phyloP scores from a whole-genome alignment of 75 land plant genomes.

The Cunninghamia lanceolata region DNA sequence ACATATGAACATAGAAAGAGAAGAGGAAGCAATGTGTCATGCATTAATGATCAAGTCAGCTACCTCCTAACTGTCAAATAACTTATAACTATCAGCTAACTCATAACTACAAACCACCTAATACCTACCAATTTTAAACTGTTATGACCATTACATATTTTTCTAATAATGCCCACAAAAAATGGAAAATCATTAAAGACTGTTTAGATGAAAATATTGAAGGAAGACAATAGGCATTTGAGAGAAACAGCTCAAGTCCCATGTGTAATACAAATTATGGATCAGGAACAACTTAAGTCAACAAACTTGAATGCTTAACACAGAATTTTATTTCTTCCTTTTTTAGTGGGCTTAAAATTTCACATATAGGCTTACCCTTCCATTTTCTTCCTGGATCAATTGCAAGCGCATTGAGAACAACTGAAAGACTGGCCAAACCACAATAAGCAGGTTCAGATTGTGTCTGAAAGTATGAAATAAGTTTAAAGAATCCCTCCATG shows the following conservation, averaged over 20 bases:
- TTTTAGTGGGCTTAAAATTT: neutral
- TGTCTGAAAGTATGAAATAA: constrained; percentile 81
- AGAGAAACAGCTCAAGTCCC: neutral
- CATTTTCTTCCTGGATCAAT: constrained; percentile 91
- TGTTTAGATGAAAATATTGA: neutral
- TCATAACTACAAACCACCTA: no score
- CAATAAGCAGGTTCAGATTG: constrained; percentile 95
- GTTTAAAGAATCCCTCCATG: constrained; percentile 80
- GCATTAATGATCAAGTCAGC: no score
- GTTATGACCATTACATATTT: neutral
- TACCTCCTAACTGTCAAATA: no score
- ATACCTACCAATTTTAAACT: neutral
- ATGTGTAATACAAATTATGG: neutral
- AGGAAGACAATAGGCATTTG: neutral
- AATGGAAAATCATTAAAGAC: neutral
- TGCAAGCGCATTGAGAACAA: constrained; percentile 86
- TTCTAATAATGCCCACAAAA: neutral
- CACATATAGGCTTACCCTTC: constrained; percentile 53
- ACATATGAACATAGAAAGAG: no score
- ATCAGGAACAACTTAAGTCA: neutral
- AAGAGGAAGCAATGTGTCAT: no score
- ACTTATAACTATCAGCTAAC: no score
- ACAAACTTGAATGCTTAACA: neutral
- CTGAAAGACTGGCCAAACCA: constrained; percentile 77
- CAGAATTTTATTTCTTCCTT: neutral